Evolutionary conservation across 352 stramenopile genomes (phyloP).

Genomic region (Phytopythium delawarense): DNA sequence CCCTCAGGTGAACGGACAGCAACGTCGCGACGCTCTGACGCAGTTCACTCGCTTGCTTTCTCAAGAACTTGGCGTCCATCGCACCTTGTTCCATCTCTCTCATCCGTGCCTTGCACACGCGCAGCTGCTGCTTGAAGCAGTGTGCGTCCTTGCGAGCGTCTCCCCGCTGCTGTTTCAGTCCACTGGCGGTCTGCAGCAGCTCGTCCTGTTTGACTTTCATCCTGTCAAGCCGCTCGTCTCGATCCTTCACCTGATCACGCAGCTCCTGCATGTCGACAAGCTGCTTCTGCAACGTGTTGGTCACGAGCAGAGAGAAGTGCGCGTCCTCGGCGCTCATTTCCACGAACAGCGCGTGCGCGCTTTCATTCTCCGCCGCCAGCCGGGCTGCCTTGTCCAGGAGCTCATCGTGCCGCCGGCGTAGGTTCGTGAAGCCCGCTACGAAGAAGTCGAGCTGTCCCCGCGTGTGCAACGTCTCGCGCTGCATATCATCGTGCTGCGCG

Average conservation of each 20-base stretch:
- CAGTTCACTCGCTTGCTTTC: slow-evolving; percentile 32
- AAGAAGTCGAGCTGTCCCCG: slow-evolving; percentile 74
- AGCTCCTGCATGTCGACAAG: slow-evolving; percentile 34
- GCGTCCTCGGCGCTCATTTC: slow-evolving; percentile 56
- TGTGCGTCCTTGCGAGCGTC: slow-evolving; percentile 53
- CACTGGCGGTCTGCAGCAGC: slow-evolving; percentile 31
- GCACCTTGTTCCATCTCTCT: slow-evolving; percentile 20
- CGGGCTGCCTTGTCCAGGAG: slow-evolving; percentile 47
- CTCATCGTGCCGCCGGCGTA: slow-evolving; percentile 59
- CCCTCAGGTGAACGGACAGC: slow-evolving; percentile 30
- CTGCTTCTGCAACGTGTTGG: slow-evolving; percentile 38
- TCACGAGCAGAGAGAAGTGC: slow-evolving; percentile 47
- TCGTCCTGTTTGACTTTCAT: slow-evolving; percentile 34
- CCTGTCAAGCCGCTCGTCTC: slow-evolving; percentile 17
- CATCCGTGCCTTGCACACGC: slow-evolving; percentile 38
- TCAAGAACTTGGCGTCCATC: slow-evolving; percentile 37
- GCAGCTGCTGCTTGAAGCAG: slow-evolving; percentile 56
- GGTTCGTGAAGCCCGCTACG: slow-evolving; percentile 65
- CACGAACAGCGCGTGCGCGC: slow-evolving; percentile 47
- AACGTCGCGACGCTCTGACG: slow-evolving; percentile 35
- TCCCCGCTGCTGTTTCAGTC: slow-evolving; percentile 44
- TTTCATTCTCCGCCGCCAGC: slow-evolving; percentile 63
- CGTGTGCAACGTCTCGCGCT: slow-evolving; percentile 56
- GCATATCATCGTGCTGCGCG: slow-evolving; percentile 52
- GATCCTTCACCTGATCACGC: slow-evolving; percentile 18